Evolutionary conservation across 1,139 yeast genomes (phyloP), one percentile per base, ranked within the genome.

Genomic region (Protomyces pachydermus): DNA sequence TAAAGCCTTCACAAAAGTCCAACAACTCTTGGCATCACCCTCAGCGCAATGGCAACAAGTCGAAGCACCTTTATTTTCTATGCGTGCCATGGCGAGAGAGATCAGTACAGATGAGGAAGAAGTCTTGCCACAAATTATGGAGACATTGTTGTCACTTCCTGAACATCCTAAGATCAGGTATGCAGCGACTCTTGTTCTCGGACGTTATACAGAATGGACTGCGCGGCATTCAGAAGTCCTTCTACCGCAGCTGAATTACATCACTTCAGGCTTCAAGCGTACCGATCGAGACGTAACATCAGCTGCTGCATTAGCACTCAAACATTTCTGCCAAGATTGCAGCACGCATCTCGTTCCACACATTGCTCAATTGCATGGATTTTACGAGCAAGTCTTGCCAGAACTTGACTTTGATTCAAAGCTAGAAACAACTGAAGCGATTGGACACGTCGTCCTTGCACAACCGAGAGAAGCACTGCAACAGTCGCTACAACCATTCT

Each of bases 151-250:
- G 28, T 84, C 83, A 70, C 77, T 91, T 60, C 97, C 97, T 0
- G 95, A 88, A 70, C 93, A 90, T 72, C 86, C 88, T 23, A 89
- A 90, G 73, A 84, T 93, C 65, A 81, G 96, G 72, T 93, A 93
- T 71, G 95, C 98, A 2, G 93, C 96, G 0, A 90, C 97, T 0
- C 80, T 93, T 70, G 96, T 93, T 0, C 78, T 95, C 57, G 98
- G 98, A 8, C 81, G 98, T 70, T 93, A 93, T 74, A 89, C 98
- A 1, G 91, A 87, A 75, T 95, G 98, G 98, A 90, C 98, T 0
- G 80, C 91, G 4, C 81, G 83, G 68, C 95, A 93, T 75, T 90
- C 96, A 1, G 86, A 88, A 67, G 87, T 80, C 70, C 79, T 95
- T 67, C 95, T 89, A 74, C 82, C 85, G 58, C 97, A 91, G 74